Percentiles rank a stretch among this genome's conserved stretches.
These are phyloP conservation scores for Microbotryum intermedium DNA, from an alignment of 1,284 basidiomycete species.

Conservation along the genomic window DNA sequence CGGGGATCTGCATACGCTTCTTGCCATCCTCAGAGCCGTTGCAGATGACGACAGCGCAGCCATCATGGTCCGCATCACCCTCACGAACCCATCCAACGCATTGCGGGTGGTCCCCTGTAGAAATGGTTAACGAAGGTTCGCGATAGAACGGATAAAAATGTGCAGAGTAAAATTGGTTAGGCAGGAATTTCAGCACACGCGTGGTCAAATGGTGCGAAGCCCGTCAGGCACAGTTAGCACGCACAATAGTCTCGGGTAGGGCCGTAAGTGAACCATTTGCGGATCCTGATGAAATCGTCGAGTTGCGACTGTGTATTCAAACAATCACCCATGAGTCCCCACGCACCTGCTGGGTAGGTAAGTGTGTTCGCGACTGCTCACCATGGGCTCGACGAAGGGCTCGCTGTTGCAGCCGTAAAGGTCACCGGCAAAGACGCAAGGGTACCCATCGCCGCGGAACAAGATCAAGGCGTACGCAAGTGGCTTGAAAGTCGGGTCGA, in stretches of 20 bases:
- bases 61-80: conserved; percentile 45
- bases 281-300: conserved; percentile 44
- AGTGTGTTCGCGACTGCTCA: conserved; percentile 31
- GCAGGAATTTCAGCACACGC: background rate
- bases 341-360: conserved; percentile 45
- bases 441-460: conserved; percentile 72
- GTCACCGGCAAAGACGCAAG: conserved; percentile 87
- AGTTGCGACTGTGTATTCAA: conserved; percentile 37
- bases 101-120: conserved; percentile 43
- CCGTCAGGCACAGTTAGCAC: conserved; percentile 13
- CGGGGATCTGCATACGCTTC: conserved; percentile 38
- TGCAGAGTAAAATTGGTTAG: background rate
- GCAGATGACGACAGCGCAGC: conserved; percentile 45
- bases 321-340: conserved; percentile 30
- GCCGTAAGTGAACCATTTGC: conserved; percentile 39
- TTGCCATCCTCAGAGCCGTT: conserved; percentile 34
- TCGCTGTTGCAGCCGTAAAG: conserved; percentile 49
- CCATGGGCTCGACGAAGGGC: conserved; percentile 14
- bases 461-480: conserved; percentile 75
- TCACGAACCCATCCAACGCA: conserved; percentile 47
- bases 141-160: conserved; percentile 34
- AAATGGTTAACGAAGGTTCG: too few species aligned
- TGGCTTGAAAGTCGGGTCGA: conserved; percentile 50
- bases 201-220: background rate
- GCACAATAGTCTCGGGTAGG: conserved; percentile 40